Evolutionary conservation across 2,329 filamentous ascomycete genomes (phyloP).

Genomic region (Thelonectria rubi): DNA sequence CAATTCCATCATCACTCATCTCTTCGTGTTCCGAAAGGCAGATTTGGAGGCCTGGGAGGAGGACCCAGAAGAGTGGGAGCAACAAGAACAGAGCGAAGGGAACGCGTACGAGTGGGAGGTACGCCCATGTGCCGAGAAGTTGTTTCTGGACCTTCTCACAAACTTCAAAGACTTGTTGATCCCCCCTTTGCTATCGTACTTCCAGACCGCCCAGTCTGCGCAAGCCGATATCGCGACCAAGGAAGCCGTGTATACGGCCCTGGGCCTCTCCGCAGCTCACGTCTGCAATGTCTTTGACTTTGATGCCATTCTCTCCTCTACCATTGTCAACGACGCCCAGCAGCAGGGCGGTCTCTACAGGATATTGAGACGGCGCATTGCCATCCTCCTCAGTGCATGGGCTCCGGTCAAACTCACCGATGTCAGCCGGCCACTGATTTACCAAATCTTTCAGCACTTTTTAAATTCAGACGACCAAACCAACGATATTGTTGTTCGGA

Average conservation of each 20-base stretch:
- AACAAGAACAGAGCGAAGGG: slow-evolving; percentile 83
- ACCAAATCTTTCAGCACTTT: slow-evolving; percentile 89
- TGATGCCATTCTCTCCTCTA: slow-evolving; percentile 77
- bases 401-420: slow-evolving; percentile 78
- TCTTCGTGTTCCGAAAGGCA: slow-evolving; percentile 85
- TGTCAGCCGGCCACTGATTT: slow-evolving; percentile 76
- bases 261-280: slow-evolving; percentile 84
- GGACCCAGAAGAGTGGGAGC: slow-evolving; percentile 95
- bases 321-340: slow-evolving; percentile 82
- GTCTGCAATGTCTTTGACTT: slow-evolving; percentile 82
- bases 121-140: slow-evolving; percentile 89
- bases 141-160: slow-evolving; percentile 90
- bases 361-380: slow-evolving; percentile 85
- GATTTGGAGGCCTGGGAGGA: slow-evolving; percentile 94
- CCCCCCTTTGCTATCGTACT: slow-evolving; percentile 82
- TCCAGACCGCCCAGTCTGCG: slow-evolving; percentile 77
- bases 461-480: slow-evolving; percentile 78
- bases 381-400: slow-evolving; percentile 91
- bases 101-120: slow-evolving; percentile 94
- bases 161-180: slow-evolving; percentile 87
- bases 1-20: slow-evolving; percentile 83
- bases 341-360: slow-evolving; percentile 70
- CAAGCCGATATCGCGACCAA: slow-evolving; percentile 79
- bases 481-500: slow-evolving; percentile 91
- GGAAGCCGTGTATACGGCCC: slow-evolving; percentile 92